Base-by-base conservation (phyloP, 768 basidiomycete genomes). In the Solioccasus polychromus region DNA sequence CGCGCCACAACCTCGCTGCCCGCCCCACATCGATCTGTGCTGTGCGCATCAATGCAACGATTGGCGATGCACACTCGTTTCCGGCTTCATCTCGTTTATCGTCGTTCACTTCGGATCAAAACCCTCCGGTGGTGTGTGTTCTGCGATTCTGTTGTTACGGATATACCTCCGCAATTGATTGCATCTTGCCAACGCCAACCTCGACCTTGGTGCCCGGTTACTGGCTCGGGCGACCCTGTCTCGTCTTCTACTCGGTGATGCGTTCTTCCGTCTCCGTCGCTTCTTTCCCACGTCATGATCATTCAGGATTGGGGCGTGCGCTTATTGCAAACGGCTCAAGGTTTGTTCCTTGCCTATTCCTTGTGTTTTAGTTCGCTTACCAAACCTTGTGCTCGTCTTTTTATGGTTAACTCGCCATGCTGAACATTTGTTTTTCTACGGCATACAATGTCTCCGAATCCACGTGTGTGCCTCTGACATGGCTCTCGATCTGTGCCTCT, bases 311-410 rank as follows among this genome's bases (percentile, higher is more conserved):
- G 87, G 89, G 46, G 89, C 89, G 34, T 92, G 89, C 66, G 85
- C 78, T 3, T 81, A 91, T 59, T 92, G 89, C 77, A 92, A 90
- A 66, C 85, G 82, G 60, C 80, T 91, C 58, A 92, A 92, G 83
- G 87, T 85, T 67, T 47, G 80, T 69, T 25, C 47, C 38, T 42
- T 42, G 22, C 41, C 39, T 54, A 18, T 17, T 40, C 6, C 5
- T n/a, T 51, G 19, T 12, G 22, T 34, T 19, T 35, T 36, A 10
- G 42, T 19, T 57, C 41, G 49, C 60, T 68, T 50, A 67, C 43
- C 49, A 42, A 40, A 47, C 4, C 8, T 45, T 20, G 35, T 47
- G 36, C 40, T 49, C 41, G 50, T 52, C 44, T 22, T 50, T 48
- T 48, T 45, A 40, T 42, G 49, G 44, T 36, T 46, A 35, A 47